A percentile compares a stretch with the other conserved stretches of the same genome.
These are phyloP conservation scores for Vitis hybrid DNA, from an alignment of 177 flowering plant species.

Conservation along the genomic window DNA sequence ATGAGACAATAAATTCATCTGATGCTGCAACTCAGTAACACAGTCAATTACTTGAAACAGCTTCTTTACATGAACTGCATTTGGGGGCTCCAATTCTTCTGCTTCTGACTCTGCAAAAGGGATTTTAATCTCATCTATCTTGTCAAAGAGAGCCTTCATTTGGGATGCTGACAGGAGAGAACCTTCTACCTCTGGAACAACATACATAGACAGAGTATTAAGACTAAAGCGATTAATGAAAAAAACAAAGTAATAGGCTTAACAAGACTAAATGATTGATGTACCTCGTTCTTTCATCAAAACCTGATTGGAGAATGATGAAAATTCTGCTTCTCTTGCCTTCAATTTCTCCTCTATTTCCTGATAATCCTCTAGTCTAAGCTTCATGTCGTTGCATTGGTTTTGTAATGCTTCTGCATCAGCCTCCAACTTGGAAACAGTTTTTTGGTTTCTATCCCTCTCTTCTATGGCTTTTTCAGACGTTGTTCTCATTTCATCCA, in stretches of 20 bases:
- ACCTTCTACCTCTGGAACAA: conserved; percentile 47
- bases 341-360: conserved; percentile 38
- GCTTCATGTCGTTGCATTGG: conserved; percentile 42
- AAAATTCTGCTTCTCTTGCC: conserved; percentile 63
- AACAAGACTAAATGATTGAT: neutral
- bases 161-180: conserved; percentile 46
- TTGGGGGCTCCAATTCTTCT: conserved; percentile 28
- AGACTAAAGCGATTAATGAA: neutral
- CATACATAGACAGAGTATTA: conserved; percentile 9
- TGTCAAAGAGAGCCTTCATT: conserved; percentile 49
- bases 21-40: conserved; percentile 38
- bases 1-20: conserved; percentile 35
- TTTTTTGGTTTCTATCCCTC: conserved; percentile 38
- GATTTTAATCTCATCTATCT: conserved; percentile 45
- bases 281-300: conserved; percentile 54
- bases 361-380: conserved; percentile 41
- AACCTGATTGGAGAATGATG: conserved; percentile 26
- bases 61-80: conserved; percentile 46
- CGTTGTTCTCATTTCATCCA: conserved; percentile 34
- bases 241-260: neutral
- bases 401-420: conserved; percentile 45
- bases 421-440: conserved; percentile 50
- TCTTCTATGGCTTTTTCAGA: conserved; percentile 48
- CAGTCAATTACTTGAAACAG: conserved; percentile 55
- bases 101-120: conserved; percentile 30